phyloP scores from a whole-genome alignment of 2,329 filamentous ascomycete genomes.

The Arthrobotrys megalospora region DNA sequence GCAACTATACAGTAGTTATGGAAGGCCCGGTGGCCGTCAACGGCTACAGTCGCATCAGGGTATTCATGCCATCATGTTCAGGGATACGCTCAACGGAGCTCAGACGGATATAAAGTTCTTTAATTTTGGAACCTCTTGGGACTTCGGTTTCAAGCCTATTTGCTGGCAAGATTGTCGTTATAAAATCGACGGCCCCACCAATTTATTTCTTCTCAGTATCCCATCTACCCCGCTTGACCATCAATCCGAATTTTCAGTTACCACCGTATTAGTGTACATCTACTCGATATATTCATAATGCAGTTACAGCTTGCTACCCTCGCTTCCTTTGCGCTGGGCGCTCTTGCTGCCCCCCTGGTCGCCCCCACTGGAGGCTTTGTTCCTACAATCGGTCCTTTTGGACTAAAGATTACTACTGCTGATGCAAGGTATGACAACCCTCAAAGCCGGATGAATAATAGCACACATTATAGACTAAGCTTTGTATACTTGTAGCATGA shows the following conservation, averaged over 20 bases:
- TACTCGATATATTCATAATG: conserved; percentile 13
- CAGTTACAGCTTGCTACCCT: conserved; percentile 32
- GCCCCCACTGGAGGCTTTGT: conserved; percentile 18
- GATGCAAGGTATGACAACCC: conserved; percentile 22
- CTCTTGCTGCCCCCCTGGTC: conserved; percentile 24
- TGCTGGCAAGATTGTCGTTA: too few species aligned
- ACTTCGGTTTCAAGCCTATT: too few species aligned
- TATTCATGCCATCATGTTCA: too few species aligned
- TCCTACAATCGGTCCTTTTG: conserved; percentile 47
- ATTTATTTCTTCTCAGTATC: too few species aligned
- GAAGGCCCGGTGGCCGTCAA: not conserved
- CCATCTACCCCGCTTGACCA: too few species aligned
- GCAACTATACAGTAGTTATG: not conserved
- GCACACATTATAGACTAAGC: not conserved
- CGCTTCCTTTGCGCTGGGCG: conserved; percentile 18
- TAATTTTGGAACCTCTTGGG: too few species aligned
- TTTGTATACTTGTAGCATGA: conserved; percentile 21
- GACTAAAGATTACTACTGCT: conserved; percentile 19
- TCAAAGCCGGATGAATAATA: not conserved
- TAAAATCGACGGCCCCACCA: too few species aligned
- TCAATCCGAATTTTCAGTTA: too few species aligned
- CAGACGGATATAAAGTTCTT: too few species aligned
- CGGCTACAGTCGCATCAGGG: not conserved
- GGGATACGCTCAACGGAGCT: too few species aligned
- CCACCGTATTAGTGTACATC: not conserved